Evolutionary conservation across 1,284 basidiomycete genomes (phyloP).

Genomic region (Marasmius fiardii): DNA sequence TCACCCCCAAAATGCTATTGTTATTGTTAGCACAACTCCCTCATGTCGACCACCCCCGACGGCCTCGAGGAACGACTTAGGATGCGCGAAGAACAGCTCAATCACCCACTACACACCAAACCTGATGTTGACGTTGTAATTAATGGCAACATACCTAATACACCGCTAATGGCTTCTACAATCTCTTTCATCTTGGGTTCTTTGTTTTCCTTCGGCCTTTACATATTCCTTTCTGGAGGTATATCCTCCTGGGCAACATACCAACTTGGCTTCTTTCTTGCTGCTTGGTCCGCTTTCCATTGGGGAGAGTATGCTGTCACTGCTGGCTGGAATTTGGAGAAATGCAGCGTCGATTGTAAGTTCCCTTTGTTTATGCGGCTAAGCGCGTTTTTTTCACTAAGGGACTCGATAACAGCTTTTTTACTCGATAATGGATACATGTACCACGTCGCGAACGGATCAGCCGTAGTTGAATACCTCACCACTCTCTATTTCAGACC

Average conservation of each 20-base stretch:
- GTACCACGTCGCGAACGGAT: slow-evolving; percentile 85
- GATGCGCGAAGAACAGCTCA: slow-evolving; percentile 31
- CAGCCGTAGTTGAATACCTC: slow-evolving; percentile 82
- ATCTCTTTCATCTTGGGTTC: slow-evolving; percentile 76
- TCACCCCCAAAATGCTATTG: not conserved
- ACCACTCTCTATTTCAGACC: slow-evolving; percentile 68
- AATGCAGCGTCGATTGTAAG: slow-evolving; percentile 92
- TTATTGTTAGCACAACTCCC: slow-evolving; percentile 5
- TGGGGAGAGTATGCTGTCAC: slow-evolving; percentile 95
- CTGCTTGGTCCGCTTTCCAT: slow-evolving; percentile 85
- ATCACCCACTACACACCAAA: slow-evolving; percentile 51
- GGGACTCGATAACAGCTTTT: slow-evolving; percentile 62
- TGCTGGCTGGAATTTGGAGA: slow-evolving; percentile 92
- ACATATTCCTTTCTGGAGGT: slow-evolving; percentile 46
- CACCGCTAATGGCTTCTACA: slow-evolving; percentile 68
- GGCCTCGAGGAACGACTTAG: slow-evolving; percentile 45
- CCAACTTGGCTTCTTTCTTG: slow-evolving; percentile 80
- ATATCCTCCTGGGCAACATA: slow-evolving; percentile 63
- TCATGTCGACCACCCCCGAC: slow-evolving; percentile 20
- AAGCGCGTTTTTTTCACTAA: slow-evolving; percentile 2
- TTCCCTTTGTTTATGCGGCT: slow-evolving; percentile 14
- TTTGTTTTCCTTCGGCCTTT: slow-evolving; percentile 52
- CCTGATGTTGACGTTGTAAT: slow-evolving; percentile 32
- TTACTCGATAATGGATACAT: slow-evolving; percentile 86
- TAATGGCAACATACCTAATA: slow-evolving; percentile 75